Percentiles rank a stretch among this genome's conserved stretches.
These are phyloP conservation scores for Raffaelea deltoideospora DNA, from an alignment of 2,329 filamentous ascomycete species.

Conservation along the genomic window DNA sequence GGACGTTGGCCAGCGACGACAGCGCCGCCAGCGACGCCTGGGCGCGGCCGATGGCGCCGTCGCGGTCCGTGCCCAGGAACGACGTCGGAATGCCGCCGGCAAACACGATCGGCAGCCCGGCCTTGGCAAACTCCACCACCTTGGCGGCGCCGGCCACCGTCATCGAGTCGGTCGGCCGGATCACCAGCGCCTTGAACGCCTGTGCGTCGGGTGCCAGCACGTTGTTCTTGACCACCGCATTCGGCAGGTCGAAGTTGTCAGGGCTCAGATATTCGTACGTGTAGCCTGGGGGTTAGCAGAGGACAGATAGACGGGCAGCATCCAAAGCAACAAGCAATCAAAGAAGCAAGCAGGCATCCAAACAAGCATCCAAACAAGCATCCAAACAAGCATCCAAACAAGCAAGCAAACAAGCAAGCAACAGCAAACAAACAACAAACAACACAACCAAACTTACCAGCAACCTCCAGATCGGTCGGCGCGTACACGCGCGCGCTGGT, in stretches of 20 bases:
- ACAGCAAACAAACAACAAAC: too few relatives aligned
- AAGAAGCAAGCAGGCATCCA: too few relatives aligned
- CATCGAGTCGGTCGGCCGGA: conserved; percentile 17
- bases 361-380: too few relatives aligned
- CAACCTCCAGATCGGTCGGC: conserved; percentile 2
- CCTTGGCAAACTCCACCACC: conserved; percentile 18
- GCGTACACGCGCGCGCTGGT: background rate
- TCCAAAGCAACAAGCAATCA: too few relatives aligned
- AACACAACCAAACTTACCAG: conserved; percentile 2
- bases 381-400: too few relatives aligned
- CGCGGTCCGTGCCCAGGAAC: conserved; percentile 8
- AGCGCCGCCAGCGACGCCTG: conserved; percentile 12
- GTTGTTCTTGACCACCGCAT: conserved; percentile 19
- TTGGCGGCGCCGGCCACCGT: conserved; percentile 18
- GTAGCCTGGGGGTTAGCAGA: background rate
- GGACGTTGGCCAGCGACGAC: conserved; percentile 17
- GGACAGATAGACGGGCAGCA: background rate
- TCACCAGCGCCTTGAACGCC: conserved; percentile 25
- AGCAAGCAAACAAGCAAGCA: too few relatives aligned
- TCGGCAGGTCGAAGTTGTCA: conserved; percentile 24
- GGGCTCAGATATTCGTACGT: conserved; percentile 29
- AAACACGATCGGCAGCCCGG: conserved; percentile 26
- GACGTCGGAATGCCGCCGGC: conserved; percentile 15
- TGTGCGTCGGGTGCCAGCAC: conserved; percentile 22
- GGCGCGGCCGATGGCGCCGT: conserved; percentile 4